Conservation (phyloP, 2,329 filamentous ascomycete species). For the Penicillium sp. region DNA sequence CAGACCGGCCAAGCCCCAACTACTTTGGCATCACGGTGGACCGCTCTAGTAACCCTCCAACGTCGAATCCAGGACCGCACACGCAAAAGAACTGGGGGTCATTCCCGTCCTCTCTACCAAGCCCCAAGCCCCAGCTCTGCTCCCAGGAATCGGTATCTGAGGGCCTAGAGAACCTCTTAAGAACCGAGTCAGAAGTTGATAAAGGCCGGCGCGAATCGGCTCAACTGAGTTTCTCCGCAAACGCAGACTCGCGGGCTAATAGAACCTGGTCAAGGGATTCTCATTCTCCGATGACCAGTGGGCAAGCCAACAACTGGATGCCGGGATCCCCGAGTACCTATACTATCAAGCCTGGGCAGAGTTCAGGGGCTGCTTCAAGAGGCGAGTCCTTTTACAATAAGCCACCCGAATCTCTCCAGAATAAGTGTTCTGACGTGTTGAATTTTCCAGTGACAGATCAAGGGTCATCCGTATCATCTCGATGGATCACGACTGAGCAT, state of each 20-base stretch:
- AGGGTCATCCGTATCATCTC: constrained; percentile 11
- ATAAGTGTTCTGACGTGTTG: neutral
- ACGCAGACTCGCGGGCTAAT: constrained; percentile 7
- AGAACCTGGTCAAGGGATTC: constrained; percentile 6
- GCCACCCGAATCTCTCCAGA: neutral
- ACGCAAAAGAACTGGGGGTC: constrained; percentile 75
- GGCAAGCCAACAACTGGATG: neutral
- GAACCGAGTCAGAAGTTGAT: constrained; percentile 21
- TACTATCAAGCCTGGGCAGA: constrained; percentile 1
- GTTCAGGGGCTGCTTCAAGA: constrained; percentile 2
- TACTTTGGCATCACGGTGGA: constrained; percentile 81
- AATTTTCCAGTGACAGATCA: constrained; percentile 1
- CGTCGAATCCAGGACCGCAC: constrained; percentile 60
- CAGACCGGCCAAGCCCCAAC: constrained; percentile 65
- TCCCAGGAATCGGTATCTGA: constrained; percentile 76
- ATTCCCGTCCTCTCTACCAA: constrained; percentile 68
- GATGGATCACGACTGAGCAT: constrained; percentile 53
- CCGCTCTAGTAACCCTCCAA: constrained; percentile 59
- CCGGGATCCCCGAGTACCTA: constrained; percentile 1
- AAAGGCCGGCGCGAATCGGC: constrained; percentile 22
- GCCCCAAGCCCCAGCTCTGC: constrained; percentile 27
- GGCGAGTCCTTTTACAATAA: constrained; percentile 8
- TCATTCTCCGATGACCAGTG: neutral
- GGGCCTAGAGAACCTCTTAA: constrained; percentile 72
- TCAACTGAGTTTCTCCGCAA: constrained; percentile 21